Evolutionary conservation across 805 yeast species (phyloP).

Genomic region (Suhomyces canberraensis): DNA sequence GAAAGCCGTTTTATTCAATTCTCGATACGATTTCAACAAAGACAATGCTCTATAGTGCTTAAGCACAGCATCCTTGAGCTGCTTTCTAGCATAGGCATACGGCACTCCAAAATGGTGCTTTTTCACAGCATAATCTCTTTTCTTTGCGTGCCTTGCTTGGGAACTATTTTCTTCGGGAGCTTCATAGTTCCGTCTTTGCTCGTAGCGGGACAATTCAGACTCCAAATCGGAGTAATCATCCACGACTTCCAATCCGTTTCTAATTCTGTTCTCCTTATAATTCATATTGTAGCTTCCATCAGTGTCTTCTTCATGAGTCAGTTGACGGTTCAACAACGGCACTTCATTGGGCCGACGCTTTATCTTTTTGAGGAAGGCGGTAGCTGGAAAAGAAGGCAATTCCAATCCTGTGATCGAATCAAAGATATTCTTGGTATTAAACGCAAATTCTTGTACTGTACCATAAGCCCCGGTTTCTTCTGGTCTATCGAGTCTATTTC

Average conservation of each 20-base stretch:
- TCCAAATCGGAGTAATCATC: constrained; percentile 6
- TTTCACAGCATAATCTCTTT: constrained; percentile 48
- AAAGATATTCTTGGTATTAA: constrained; percentile 23
- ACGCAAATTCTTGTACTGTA: constrained; percentile 29
- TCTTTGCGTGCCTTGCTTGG: constrained; percentile 22
- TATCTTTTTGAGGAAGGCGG: constrained; percentile 22
- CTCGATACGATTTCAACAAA: constrained; percentile 64
- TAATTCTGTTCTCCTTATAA: constrained; percentile 34
- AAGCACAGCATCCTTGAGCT: constrained; percentile 62
- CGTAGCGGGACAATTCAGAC: neutral
- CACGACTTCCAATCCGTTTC: constrained; percentile 27
- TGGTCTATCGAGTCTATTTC: constrained; percentile 9
- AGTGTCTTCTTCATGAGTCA: constrained; percentile 1
- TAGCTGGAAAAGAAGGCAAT: constrained; percentile 41
- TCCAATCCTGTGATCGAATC: constrained; percentile 29
- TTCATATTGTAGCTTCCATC: constrained; percentile 23
- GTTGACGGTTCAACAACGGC: constrained; percentile 9
- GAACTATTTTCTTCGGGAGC: constrained; percentile 15
- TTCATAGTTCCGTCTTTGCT: neutral
- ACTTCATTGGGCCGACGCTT: constrained; percentile 10
- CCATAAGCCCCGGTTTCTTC: constrained; percentile 11
- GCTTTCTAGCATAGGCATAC: constrained; percentile 61
- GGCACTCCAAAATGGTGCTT: constrained; percentile 45
- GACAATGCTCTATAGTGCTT: constrained; percentile 76
- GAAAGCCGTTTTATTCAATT: constrained; percentile 82